Conservation (phyloP, 768 basidiomycete species). For the Thelephora aurantiotincta region DNA sequence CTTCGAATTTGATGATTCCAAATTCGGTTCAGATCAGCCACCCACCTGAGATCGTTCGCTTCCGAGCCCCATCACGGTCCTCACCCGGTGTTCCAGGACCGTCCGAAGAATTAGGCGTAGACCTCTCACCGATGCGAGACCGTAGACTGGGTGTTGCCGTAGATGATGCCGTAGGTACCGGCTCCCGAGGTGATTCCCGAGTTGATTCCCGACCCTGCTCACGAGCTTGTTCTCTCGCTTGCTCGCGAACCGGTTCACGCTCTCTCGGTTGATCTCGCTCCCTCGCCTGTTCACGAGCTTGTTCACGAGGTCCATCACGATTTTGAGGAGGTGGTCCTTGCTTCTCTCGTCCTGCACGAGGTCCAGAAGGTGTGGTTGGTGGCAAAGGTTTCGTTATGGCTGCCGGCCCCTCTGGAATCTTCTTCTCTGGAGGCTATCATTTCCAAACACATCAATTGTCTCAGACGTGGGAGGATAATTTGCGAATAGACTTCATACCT, state of each 20-base stretch:
- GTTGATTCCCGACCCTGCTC: background rate
- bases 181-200: constrained; percentile 8
- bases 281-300: constrained; percentile 9
- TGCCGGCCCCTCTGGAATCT: constrained; percentile 35
- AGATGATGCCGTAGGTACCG: constrained; percentile 4
- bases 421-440: constrained; percentile 41
- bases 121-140: constrained; percentile 50
- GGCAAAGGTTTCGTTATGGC: constrained; percentile 31
- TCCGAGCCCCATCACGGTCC: constrained; percentile 48
- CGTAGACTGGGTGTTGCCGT: constrained; percentile 23
- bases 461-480: background rate
- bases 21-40: constrained; percentile 10
- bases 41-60: constrained; percentile 55
- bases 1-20: background rate
- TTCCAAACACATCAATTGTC: background rate
- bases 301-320: constrained; percentile 17
- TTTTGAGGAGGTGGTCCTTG: constrained; percentile 23
- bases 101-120: constrained; percentile 21
- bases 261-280: background rate
- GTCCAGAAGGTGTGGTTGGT: constrained; percentile 51
- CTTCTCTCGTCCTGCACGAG: constrained; percentile 43
- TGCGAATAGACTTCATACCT: constrained; percentile 28
- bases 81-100: constrained; percentile 27
- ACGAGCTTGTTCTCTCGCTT: background rate
- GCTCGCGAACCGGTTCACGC: background rate